Conservation (phyloP, 169 alveolate species). For the Condylostoma magnum region DNA sequence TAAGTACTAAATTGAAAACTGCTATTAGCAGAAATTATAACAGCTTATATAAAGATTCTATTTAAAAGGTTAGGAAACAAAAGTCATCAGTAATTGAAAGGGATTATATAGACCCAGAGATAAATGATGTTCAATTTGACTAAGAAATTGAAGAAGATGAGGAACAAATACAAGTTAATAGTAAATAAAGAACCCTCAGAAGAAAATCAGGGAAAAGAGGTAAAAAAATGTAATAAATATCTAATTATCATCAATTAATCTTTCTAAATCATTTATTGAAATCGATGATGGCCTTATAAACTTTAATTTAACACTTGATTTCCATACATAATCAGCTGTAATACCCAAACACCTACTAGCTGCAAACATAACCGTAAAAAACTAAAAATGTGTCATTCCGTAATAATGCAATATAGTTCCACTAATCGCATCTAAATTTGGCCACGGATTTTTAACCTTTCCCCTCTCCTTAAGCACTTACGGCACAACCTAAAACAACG, state of each 20-base stretch:
- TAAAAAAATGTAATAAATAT: too few species aligned
- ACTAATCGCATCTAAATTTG: conserved; percentile 96
- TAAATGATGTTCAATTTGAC: neutral
- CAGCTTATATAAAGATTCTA: conserved; percentile 43
- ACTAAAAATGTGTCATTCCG: conserved; percentile 88
- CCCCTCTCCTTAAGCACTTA: conserved; percentile 79
- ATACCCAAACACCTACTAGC: conserved; percentile 92
- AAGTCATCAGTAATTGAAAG: neutral
- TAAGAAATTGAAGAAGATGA: conserved; percentile 26
- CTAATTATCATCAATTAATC: too few species aligned
- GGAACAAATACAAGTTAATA: conserved; percentile 23
- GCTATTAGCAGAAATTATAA: conserved; percentile 65
- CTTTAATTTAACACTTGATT: conserved; percentile 68
- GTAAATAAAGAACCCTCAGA: neutral
- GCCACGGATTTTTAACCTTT: conserved; percentile 94
- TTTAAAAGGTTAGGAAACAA: conserved; percentile 30
- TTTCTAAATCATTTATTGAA: conserved; percentile 7
- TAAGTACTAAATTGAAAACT: conserved; percentile 50
- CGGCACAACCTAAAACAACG: conserved; percentile 85
- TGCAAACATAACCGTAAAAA: conserved; percentile 94
- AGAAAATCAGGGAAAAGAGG: conserved; percentile 15
- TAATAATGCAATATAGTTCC: conserved; percentile 90
- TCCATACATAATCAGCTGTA: conserved; percentile 74
- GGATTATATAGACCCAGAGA: conserved; percentile 32
- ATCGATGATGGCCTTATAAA: conserved; percentile 66